These are phyloP conservation scores for Phytophthora agathidicida DNA, from an alignment of 352 stramenopile genomes.

Conservation along the genomic window DNA sequence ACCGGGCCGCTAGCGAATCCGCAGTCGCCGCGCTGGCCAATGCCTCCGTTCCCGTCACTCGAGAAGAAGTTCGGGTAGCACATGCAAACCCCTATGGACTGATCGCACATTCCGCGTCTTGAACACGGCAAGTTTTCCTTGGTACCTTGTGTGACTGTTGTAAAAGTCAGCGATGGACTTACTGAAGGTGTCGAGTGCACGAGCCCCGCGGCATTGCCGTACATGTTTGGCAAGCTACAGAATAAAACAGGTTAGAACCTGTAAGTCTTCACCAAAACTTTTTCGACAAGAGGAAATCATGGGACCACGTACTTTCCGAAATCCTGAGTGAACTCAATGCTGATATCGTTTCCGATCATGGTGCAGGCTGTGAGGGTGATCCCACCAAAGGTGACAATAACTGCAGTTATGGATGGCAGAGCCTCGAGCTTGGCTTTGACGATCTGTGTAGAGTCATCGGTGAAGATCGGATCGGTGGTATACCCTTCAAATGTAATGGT, in stretches of 20 bases:
- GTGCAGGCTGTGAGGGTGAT: constrained; percentile 74
- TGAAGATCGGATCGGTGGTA: constrained; percentile 71
- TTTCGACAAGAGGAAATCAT: no score
- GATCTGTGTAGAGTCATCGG: constrained; percentile 50
- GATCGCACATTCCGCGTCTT: constrained; percentile 86
- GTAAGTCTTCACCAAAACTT: no score
- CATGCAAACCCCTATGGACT: constrained; percentile 65
- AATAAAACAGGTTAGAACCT: neutral
- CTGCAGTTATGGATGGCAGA: constrained; percentile 70
- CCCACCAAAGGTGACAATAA: constrained; percentile 69
- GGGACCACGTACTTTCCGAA: constrained; percentile 67
- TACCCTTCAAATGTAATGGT: constrained; percentile 84
- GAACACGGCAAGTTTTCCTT: constrained; percentile 91
- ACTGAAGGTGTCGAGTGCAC: constrained; percentile 57
- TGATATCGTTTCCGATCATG: constrained; percentile 78
- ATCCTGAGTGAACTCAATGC: constrained; percentile 76
- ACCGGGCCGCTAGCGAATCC: constrained; percentile 74
- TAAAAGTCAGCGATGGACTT: constrained; percentile 48
- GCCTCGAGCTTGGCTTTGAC: constrained; percentile 60
- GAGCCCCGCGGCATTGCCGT: constrained; percentile 57
- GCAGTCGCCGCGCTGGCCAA: constrained; percentile 92
- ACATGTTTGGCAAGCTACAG: constrained; percentile 58
- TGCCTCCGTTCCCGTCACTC: constrained; percentile 76
- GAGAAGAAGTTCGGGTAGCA: constrained; percentile 90
- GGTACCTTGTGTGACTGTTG: constrained; percentile 77